Conservation (phyloP, 2,329 filamentous ascomycete species). For the Colletotrichum sp. region DNA sequence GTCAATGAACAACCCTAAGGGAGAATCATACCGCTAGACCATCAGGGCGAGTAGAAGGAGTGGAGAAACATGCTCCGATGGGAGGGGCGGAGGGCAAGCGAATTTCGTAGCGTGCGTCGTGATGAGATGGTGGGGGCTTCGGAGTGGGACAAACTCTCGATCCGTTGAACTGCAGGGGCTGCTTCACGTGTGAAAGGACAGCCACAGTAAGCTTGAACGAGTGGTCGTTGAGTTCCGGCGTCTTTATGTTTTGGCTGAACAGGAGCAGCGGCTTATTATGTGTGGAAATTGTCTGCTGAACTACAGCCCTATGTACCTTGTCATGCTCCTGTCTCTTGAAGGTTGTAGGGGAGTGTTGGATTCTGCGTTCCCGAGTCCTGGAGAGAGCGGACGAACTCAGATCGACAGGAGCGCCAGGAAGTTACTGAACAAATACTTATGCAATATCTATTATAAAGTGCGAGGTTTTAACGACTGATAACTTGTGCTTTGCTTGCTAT, state of each 20-base stretch:
- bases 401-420: neutral
- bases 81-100: neutral
- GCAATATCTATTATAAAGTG: neutral
- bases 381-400: neutral
- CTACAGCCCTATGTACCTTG: neutral
- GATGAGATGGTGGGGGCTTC: neutral
- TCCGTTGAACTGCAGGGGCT: neutral
- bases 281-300: neutral
- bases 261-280: neutral
- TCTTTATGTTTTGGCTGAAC: neutral
- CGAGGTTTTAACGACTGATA: fast-evolving
- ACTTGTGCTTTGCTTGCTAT: neutral
- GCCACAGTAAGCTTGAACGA: neutral
- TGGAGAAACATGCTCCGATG: neutral
- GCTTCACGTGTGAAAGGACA: neutral
- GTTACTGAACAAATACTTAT: neutral
- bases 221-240: neutral
- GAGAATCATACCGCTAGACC: slow-evolving; percentile 12
- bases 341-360: too few species aligned
- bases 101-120: neutral
- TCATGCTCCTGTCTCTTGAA: neutral
- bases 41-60: neutral
- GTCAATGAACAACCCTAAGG: neutral
- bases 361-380: neutral
- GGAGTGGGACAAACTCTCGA: neutral